A percentile compares a stretch with the other conserved stretches of the same genome.
Conservation (phyloP, 2,329 filamentous ascomycete genomes). For the Tolypocladium album region DNA sequence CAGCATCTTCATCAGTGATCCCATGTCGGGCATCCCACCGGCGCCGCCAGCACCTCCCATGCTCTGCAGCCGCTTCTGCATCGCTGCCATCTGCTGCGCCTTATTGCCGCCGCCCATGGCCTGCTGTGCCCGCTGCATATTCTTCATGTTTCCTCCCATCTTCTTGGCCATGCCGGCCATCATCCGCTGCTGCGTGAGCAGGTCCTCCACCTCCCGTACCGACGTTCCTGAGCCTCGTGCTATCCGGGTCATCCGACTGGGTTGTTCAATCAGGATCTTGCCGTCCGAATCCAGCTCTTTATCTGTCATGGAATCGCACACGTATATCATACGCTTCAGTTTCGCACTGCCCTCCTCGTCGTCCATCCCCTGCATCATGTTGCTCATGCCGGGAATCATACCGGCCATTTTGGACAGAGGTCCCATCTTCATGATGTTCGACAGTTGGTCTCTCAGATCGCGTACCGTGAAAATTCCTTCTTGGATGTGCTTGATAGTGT, state of each 20-base stretch:
- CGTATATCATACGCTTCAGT: conserved; percentile 96
- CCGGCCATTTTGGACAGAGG: conserved; percentile 94
- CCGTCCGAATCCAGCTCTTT: conserved; percentile 94
- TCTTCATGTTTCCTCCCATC: conserved; percentile 95
- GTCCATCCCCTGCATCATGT: conserved; percentile 92
- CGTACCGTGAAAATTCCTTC: conserved; percentile 94
- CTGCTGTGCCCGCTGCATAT: conserved; percentile 88
- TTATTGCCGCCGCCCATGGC: conserved; percentile 88
- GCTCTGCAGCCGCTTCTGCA: conserved; percentile 90
- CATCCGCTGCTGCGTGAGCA: conserved; percentile 96
- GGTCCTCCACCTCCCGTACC: conserved; percentile 86
- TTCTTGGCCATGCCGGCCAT: conserved; percentile 99
- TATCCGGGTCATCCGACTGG: conserved; percentile 83
- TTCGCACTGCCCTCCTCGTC: conserved; percentile 93
- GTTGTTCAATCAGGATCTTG: conserved; percentile 87
- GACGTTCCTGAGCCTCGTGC: conserved; percentile 83
- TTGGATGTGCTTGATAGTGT: conserved; percentile 97
- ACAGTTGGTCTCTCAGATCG: conserved; percentile 87
- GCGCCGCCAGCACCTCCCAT: conserved; percentile 64
- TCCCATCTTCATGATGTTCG: conserved; percentile 99
- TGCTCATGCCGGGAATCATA: conserved; percentile 93
- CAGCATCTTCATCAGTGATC: conserved; percentile 85
- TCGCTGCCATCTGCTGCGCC: conserved; percentile 85
- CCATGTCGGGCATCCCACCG: conserved; percentile 70
- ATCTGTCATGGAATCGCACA: conserved; percentile 95